Evolutionary conservation across 495 filamentous ascomycete genomes (phyloP).

Genomic region (Zalerion maritima): DNA sequence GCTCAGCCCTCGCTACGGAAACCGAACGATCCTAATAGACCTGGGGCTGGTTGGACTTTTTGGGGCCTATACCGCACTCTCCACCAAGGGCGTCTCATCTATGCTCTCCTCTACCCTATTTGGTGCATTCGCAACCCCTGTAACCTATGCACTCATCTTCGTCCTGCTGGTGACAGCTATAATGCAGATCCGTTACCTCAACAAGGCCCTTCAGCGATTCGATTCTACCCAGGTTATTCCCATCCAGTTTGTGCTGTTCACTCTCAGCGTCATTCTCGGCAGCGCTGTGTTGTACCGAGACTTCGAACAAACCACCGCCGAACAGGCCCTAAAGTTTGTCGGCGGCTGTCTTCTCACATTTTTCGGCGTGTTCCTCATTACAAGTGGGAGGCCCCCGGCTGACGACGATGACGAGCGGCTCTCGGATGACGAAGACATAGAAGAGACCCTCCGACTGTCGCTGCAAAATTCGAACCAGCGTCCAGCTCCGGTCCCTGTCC

Average conservation of each 20-base stretch:
- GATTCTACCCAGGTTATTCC: conserved; percentile 96
- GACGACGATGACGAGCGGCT: conserved; percentile 38
- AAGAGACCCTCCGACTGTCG: conserved; percentile 33
- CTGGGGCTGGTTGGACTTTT: conserved; percentile 84
- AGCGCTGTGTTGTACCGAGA: conserved; percentile 87
- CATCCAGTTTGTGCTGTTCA: conserved; percentile 93
- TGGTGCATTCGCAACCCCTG: conserved; percentile 74
- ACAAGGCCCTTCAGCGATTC: conserved; percentile 86
- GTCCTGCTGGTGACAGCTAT: conserved; percentile 72
- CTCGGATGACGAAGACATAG: conserved; percentile 35
- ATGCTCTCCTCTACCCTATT: conserved; percentile 80
- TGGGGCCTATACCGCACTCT: conserved; percentile 87
- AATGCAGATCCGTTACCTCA: conserved; percentile 92
- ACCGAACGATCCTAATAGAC: conserved; percentile 78
- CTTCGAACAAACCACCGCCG: conserved; percentile 61
- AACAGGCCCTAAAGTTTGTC: conserved; percentile 66
- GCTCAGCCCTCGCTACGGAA: conserved; percentile 68
- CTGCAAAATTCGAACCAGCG: conserved; percentile 18
- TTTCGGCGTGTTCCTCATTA: conserved; percentile 87
- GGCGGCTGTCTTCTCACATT: conserved; percentile 86
- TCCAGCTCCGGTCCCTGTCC: conserved; percentile 2
- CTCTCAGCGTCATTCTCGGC: conserved; percentile 84
- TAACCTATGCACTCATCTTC: conserved; percentile 70
- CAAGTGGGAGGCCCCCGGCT: conserved; percentile 42
- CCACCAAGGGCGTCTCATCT: conserved; percentile 92